Base-by-base conservation (phyloP, 495 filamentous ascomycete species). In the Sabuloglossum arenarium region DNA sequence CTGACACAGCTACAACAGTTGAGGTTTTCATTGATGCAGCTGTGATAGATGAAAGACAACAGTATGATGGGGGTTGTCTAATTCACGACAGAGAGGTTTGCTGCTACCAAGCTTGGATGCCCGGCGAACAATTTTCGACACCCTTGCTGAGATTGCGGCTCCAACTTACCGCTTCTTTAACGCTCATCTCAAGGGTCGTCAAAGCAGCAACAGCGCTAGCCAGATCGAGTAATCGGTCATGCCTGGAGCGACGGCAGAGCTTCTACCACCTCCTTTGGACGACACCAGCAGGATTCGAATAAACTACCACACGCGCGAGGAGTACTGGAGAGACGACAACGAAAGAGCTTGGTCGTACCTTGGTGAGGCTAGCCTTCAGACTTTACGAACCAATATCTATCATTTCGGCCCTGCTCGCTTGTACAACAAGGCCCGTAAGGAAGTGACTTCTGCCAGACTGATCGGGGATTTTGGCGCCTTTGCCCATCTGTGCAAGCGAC, bases 1-100 rank as follows among this genome's bases (percentile, higher is more conserved):
- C 77, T 27, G 80, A 78, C 60, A 80, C 79, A 62, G 84, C 79
- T 61, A 83, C 75, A 68, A 91, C 73, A 56, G 82, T 86, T 52
- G 82, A 79, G 54, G 84, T 77, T 63, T 79, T 72, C 61, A 80
- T 59, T 79, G 80, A 58, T 62, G 69, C 67, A 63, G 58, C 61
- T 67, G 53, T 24, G 45, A 47, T 27, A 8, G 24, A 23, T 3
- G 19, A 23, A 47, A 47, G 45, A 27, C 4, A 9, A 4, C 45
- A 2, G 45, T 24, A n/a, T n/a, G 45, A 47, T 47, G 45, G 6
- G 9, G 9, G 45, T 59, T 59, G 29, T 51, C 42, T 14, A 30
- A 29, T 28, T 12, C 0, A 54, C 24, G 54, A 32, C 30, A 28
- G 55, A 59, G 51, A 60, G 51, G 61, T 55, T 65, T 27, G 19